phyloP scores from a whole-genome alignment of 2,329 filamentous ascomycete genomes.

The Lachnellula subtilissima region DNA sequence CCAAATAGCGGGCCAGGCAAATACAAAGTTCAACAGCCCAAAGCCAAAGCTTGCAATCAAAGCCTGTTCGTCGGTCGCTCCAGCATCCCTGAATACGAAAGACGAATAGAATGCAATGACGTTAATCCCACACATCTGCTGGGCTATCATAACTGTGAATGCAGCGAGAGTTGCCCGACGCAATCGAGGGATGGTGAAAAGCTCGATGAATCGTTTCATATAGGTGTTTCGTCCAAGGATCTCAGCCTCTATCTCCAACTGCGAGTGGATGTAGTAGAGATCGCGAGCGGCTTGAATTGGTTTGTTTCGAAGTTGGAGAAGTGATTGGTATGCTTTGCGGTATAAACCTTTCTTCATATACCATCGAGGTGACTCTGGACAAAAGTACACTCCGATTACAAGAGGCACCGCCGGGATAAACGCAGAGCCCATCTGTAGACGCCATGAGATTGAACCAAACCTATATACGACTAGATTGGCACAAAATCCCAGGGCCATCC shows the following conservation, averaged over 20 bases:
- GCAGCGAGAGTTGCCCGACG: conserved; percentile 57
- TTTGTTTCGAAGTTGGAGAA: conserved; percentile 48
- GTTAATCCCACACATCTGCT: conserved; percentile 50
- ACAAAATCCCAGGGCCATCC: conserved; percentile 57
- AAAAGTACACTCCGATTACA: conserved; percentile 59
- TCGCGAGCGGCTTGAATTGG: conserved; percentile 56
- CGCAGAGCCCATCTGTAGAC: conserved; percentile 58
- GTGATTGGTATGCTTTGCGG: conserved; percentile 52
- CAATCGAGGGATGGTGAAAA: conserved; percentile 63
- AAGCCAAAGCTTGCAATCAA: conserved; percentile 59
- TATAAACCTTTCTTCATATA: conserved; percentile 63
- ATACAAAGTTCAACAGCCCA: conserved; percentile 58
- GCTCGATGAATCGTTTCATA: conserved; percentile 53
- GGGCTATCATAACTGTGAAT: conserved; percentile 69
- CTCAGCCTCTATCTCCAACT: conserved; percentile 52
- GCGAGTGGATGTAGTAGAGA: conserved; percentile 59
- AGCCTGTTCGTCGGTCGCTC: conserved; percentile 48
- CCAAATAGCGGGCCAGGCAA: conserved; percentile 59
- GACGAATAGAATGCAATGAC: conserved; percentile 71
- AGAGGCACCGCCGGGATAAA: conserved; percentile 58
- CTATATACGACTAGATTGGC: conserved; percentile 60
- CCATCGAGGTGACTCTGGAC: conserved; percentile 61
- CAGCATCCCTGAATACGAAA: conserved; percentile 53
- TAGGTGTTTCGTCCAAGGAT: conserved; percentile 33
- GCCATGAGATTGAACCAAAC: conserved; percentile 55